Evolutionary conservation across 116 monocot species (phyloP).

Genomic region (Cymodocea nodosa): DNA sequence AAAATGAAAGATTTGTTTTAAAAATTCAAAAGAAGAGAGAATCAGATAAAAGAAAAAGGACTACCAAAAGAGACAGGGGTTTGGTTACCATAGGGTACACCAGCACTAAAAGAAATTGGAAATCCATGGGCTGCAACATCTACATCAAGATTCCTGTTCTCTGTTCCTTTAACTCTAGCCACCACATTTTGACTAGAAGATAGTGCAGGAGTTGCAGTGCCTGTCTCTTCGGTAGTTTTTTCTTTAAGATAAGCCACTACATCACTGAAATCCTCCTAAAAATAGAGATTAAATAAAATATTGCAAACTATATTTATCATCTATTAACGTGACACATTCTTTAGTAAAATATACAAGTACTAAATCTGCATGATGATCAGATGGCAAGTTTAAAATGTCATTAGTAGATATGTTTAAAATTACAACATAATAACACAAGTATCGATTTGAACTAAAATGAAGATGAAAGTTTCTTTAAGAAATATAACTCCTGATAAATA

Average conservation of each 20-base stretch:
- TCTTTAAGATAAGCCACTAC: conserved; percentile 72
- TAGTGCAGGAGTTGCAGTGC: conserved; percentile 7
- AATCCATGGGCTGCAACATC: conserved; percentile 11
- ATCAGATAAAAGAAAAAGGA: not conserved
- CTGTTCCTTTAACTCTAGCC: conserved; percentile 10
- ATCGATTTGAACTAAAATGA: too few species aligned
- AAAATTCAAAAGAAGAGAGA: not conserved
- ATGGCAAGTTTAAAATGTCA: too few species aligned
- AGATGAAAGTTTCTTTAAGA: too few species aligned
- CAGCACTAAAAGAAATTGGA: conserved; percentile 22
- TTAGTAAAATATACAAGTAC: not conserved
- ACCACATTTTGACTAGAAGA: conserved; percentile 23
- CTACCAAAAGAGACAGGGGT: conserved; percentile 46
- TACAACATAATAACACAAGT: too few species aligned
- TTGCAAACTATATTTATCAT: not conserved
- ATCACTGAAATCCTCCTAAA: conserved; percentile 86
- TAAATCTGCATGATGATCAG: too few species aligned
- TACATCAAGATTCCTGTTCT: conserved; percentile 14
- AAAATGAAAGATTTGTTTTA: not conserved
- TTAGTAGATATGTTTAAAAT: too few species aligned
- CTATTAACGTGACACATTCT: not conserved
- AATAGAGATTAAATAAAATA: not conserved
- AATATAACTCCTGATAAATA: too few species aligned
- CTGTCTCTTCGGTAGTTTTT: conserved; percentile 35
- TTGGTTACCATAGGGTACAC: conserved; percentile 25